A percentile compares a stretch with the other conserved stretches of the same genome.
phyloP scores from a whole-genome alignment of 345 rosid genomes.

The Boechera divaricarpa region DNA sequence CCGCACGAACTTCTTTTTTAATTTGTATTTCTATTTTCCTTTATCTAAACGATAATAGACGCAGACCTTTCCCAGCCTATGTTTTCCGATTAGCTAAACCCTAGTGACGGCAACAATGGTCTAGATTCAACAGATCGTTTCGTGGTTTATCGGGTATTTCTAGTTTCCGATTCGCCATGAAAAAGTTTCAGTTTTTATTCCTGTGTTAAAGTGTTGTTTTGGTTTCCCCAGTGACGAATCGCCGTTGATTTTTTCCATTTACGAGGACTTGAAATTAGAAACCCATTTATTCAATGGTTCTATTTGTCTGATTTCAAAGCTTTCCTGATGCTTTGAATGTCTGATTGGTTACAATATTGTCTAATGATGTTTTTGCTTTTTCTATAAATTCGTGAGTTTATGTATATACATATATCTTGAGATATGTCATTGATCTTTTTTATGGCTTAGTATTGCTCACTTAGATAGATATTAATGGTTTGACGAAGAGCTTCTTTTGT shows the following conservation, averaged over 20 bases:
- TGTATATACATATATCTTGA: conserved; percentile 11
- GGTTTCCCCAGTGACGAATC: not conserved
- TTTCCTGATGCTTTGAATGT: conserved; percentile 4
- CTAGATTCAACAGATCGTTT: conserved; percentile 13
- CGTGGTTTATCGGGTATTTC: conserved; percentile 13
- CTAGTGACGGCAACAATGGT: conserved; percentile 22
- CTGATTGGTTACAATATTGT: conserved; percentile 8
- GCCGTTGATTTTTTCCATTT: not conserved
- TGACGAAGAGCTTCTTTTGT: not conserved
- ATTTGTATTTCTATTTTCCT: rapidly evolving
- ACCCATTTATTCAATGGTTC: not conserved
- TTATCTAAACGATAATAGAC: not conserved
- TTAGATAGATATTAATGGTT: not conserved
- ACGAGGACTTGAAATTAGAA: not conserved
- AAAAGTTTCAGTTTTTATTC: conserved; percentile 7
- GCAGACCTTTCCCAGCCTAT: conserved; percentile 9
- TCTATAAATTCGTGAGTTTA: conserved; percentile 4
- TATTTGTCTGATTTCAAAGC: not conserved
- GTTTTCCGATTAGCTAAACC: conserved; percentile 21
- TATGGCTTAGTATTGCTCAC: not conserved
- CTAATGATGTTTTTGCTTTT: not conserved
- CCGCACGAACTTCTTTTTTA: not conserved
- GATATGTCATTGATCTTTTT: conserved; percentile 25
- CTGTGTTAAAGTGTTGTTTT: not conserved
- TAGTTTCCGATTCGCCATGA: not conserved